phyloP scores from a whole-genome alignment of 257 asterid species.

The Coffea eugenioides region DNA sequence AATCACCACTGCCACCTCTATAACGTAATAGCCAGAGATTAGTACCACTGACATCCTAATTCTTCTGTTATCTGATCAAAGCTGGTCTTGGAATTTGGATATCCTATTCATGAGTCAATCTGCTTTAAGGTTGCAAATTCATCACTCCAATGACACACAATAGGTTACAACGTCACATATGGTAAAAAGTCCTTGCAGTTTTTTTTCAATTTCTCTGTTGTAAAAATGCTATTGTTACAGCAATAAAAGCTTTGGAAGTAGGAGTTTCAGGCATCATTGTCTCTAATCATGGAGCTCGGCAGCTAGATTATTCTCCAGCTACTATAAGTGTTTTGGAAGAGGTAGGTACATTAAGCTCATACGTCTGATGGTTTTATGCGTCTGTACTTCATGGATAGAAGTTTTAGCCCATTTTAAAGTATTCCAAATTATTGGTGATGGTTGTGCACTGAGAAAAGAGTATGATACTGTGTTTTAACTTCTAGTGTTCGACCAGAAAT shows the following conservation, averaged over 20 bases:
- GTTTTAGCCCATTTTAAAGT: neutral
- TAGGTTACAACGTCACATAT: neutral
- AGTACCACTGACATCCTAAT: neutral
- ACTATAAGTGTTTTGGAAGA: constrained; percentile 67
- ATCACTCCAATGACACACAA: neutral
- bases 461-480: neutral
- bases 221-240: constrained; percentile 27
- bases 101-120: neutral
- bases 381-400: neutral
- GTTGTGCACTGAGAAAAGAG: neutral
- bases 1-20: neutral
- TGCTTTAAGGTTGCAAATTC: neutral
- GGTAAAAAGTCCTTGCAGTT: neutral
- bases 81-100: neutral
- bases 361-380: neutral
- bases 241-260: constrained; percentile 53
- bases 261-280: constrained; percentile 57
- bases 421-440: neutral
- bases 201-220: neutral
- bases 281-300: constrained; percentile 73
- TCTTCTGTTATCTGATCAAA: too few relatives aligned
- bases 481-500: neutral
- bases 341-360: constrained; percentile 26
- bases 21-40: neutral
- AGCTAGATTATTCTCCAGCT: constrained; percentile 57